Percentiles rank a stretch among this genome's conserved stretches.
phyloP scores from a whole-genome alignment of 2,329 filamentous ascomycete species.

The Massarina eburnea region DNA sequence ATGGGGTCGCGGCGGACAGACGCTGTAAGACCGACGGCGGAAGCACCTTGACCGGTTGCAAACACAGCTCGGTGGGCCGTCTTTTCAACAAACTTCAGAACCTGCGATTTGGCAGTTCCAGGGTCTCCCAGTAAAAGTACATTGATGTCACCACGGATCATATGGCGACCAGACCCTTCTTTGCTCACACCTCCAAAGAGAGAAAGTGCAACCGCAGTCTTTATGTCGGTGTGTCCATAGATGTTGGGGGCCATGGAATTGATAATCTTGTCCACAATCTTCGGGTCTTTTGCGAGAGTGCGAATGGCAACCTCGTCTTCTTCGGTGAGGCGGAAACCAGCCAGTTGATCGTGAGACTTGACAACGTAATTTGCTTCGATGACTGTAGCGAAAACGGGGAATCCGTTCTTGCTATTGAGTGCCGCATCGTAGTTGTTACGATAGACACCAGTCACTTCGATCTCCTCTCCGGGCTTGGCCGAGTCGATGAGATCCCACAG shows the following conservation, averaged over 20 bases:
- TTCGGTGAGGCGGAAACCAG: slow-evolving; percentile 92
- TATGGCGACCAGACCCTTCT: slow-evolving; percentile 81
- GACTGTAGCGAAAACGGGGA: slow-evolving; percentile 97
- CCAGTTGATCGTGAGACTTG: slow-evolving; percentile 95
- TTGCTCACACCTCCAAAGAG: slow-evolving; percentile 95
- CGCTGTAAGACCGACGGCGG: slow-evolving; percentile 94
- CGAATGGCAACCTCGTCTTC: slow-evolving; percentile 93
- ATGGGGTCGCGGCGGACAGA: slow-evolving; percentile 93
- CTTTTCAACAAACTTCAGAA: slow-evolving; percentile 97
- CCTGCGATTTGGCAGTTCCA: slow-evolving; percentile 95
- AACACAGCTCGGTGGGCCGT: slow-evolving; percentile 96
- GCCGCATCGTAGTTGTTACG: slow-evolving; percentile 98
- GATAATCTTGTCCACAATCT: slow-evolving; percentile 90
- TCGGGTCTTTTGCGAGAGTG: slow-evolving; percentile 81
- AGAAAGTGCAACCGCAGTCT: slow-evolving; percentile 91
- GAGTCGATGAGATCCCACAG: slow-evolving; percentile 96
- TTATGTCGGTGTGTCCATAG: slow-evolving; percentile 95
- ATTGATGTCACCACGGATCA: slow-evolving; percentile 96
- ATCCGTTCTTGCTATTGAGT: slow-evolving; percentile 97
- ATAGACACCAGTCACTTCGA: slow-evolving; percentile 95
- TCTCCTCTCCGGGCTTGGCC: slow-evolving; percentile 95
- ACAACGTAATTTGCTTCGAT: slow-evolving; percentile 96
- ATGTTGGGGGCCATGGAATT: slow-evolving; percentile 95
- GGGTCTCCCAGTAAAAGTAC: slow-evolving; percentile 94
- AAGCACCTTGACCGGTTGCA: slow-evolving; percentile 94